Conservation (phyloP, 176 grass and related monocot species). For the Puya raimondii region DNA sequence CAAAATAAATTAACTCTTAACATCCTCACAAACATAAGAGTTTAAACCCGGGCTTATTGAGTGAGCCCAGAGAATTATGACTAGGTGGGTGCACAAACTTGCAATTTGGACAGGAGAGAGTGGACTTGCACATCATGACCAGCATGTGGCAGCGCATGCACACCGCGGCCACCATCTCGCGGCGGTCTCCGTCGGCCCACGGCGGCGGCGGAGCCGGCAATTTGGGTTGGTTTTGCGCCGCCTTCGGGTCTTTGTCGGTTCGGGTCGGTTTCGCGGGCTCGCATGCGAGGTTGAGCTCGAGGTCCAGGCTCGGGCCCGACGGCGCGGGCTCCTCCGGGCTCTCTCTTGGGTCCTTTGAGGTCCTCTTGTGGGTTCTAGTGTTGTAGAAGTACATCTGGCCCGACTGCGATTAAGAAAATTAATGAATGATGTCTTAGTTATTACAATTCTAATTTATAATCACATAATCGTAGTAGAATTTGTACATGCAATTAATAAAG, state of each 20-base stretch:
- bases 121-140: constrained; percentile 75
- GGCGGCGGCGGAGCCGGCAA: not conserved
- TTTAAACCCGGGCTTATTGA: constrained; percentile 1
- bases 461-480: not conserved
- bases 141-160: constrained; percentile 84
- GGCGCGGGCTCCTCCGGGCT: constrained; percentile 9
- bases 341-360: constrained; percentile 49
- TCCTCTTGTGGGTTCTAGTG: constrained; percentile 77
- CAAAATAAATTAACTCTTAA: too few species aligned
- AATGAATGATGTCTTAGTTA: not conserved
- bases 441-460: not conserved
- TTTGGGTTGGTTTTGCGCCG: not conserved
- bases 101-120: constrained; percentile 86
- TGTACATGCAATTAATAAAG: too few species aligned
- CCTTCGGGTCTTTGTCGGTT: not conserved
- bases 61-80: not conserved
- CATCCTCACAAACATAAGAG: not conserved
- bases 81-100: constrained; percentile 55
- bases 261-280: constrained; percentile 20
- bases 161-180: constrained; percentile 67
- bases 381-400: constrained; percentile 89
- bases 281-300: constrained; percentile 75
- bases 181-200: not conserved
- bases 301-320: constrained; percentile 40
- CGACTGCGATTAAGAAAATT: constrained; percentile 28